Evolutionary conservation across 257 asterid genomes (phyloP).

Genomic region (Leptodermis oblonga): DNA sequence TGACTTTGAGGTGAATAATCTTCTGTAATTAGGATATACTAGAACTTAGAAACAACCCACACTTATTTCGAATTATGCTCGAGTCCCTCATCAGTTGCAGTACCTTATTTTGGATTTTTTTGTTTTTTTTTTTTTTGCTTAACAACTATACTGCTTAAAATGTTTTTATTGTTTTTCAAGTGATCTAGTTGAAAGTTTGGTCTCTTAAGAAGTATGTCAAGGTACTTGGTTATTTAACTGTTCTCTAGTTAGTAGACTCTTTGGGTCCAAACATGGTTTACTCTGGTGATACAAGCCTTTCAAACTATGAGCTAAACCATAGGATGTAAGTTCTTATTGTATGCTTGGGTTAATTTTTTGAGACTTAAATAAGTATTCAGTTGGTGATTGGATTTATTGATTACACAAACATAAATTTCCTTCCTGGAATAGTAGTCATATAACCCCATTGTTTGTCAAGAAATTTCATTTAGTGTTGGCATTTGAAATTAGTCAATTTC

Average conservation of each 20-base stretch:
- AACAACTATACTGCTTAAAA: neutral
- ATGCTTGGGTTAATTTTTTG: neutral
- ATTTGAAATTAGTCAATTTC: neutral
- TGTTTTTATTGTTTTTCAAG: neutral
- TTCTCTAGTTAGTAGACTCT: neutral
- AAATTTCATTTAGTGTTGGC: neutral
- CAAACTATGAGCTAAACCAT: neutral
- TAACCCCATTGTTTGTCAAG: too few species aligned
- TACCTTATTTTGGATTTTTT: too few species aligned
- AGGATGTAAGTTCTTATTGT: neutral
- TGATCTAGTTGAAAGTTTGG: neutral
- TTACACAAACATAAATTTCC: neutral
- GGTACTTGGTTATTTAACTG: neutral
- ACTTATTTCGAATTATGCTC: neutral
- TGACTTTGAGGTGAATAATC: conserved; percentile 44
- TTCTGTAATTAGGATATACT: neutral
- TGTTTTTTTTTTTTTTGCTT: neutral
- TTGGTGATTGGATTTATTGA: neutral
- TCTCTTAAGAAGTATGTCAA: neutral
- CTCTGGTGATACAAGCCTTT: neutral
- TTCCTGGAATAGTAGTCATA: too few species aligned
- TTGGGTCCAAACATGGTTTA: neutral
- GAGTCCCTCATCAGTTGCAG: neutral
- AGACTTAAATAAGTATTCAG: neutral
- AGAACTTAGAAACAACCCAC: neutral